Evolutionary conservation across 2,329 filamentous ascomycete species (phyloP), one percentile per base, ranked within the genome.

Genomic region (Ustilaginoidea virens): DNA sequence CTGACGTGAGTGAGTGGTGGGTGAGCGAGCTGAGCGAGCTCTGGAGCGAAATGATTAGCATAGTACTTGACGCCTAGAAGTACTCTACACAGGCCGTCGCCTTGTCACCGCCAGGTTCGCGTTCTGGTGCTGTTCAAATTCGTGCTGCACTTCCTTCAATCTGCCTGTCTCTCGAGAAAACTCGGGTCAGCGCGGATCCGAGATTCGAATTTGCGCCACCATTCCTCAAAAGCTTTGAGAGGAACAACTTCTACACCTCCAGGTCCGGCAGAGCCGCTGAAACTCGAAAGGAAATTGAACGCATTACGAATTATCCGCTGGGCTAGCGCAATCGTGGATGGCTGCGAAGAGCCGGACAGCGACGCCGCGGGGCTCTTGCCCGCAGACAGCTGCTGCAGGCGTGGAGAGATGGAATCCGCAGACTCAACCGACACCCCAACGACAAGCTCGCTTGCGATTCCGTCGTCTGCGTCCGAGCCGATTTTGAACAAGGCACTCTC

Each of bases 201-300:
- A 36, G 72, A 70, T 60, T 98, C 87, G 56, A 98, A 98, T 55
- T 94, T 96, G 35, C 65, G 69, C 90, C 92, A 98, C 90, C 92
- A 98, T 33, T 92, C 83, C 56, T 92, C 79, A 51, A 98, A 98
- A 5, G 80, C 82, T 56, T 81, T 90, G 38, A 98, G 56, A n/a
- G 90, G 86, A 15, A 98, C 81, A 9, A 92, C 79, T 50, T 96
- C 87, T 25, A 79, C 69, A 0, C 79, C 79, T 2, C 61, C 66
- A 16, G 60, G 57, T 3, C 63, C 64, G 2, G 62, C 61, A 32
- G 67, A 66, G 21, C 73, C 71, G 34, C 78, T 81, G 60, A 92
- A 96, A 43, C 83, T 80, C 4, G 87, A 74, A 33, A 98, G 61
- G 51, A 93, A 96, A 55, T 98, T 94, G 54, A 96, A 98, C 10